Evolutionary conservation across 1,139 yeast species (phyloP).

Genomic region (Pichia inconspicua): DNA sequence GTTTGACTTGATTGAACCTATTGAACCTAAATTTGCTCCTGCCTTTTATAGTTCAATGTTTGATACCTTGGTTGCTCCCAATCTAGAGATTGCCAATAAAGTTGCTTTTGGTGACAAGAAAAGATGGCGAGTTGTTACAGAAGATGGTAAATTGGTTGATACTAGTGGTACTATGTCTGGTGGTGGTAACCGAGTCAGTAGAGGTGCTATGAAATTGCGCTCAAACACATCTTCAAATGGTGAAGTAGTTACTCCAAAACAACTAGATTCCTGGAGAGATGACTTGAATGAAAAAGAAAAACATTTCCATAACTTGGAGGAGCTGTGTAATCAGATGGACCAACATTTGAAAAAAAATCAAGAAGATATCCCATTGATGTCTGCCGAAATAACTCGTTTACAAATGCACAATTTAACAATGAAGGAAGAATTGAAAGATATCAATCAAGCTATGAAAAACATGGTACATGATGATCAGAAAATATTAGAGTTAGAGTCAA

Average conservation of each 20-base stretch:
- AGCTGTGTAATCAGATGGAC: constrained; percentile 54
- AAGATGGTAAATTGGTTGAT: constrained; percentile 88
- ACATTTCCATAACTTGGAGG: constrained; percentile 43
- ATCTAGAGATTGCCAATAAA: constrained; percentile 70
- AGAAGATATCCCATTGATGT: constrained; percentile 66
- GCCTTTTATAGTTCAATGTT: constrained; percentile 85
- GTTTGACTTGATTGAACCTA: constrained; percentile 72
- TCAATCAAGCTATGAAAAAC: constrained; percentile 25
- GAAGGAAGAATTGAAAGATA: constrained; percentile 18
- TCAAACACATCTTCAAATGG: constrained; percentile 26
- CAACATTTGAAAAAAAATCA: constrained; percentile 48
- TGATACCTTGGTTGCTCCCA: constrained; percentile 80
- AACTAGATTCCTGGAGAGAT: constrained; percentile 46
- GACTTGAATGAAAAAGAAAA: constrained; percentile 52
- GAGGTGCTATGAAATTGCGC: constrained; percentile 56
- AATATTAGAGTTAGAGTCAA: constrained; percentile 27
- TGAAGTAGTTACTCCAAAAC: constrained; percentile 44
- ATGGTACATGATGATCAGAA: constrained; percentile 18
- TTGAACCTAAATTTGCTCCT: constrained; percentile 61
- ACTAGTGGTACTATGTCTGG: constrained; percentile 97
- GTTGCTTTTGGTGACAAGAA: constrained; percentile 83
- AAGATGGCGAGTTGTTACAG: constrained; percentile 75
- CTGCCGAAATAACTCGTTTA: constrained; percentile 50
- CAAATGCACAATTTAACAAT: constrained; percentile 62
- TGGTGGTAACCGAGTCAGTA: constrained; percentile 68